These are phyloP conservation scores for Podospora australis DNA, from an alignment of 495 filamentous ascomycete genomes.

Conservation along the genomic window DNA sequence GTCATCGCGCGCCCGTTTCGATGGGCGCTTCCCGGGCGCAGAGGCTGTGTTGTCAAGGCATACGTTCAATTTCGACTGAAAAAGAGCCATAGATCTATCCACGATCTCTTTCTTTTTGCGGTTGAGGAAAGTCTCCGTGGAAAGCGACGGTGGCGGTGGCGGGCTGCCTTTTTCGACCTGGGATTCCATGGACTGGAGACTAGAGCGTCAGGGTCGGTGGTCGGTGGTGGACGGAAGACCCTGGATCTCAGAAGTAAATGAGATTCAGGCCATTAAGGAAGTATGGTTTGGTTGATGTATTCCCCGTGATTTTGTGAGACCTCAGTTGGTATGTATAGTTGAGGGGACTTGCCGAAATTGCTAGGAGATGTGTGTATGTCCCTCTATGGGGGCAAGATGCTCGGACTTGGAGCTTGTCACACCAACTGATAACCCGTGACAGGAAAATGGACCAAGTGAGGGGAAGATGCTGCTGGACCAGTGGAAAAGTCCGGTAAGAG, in stretches of 20 bases:
- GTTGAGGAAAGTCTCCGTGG: constrained; percentile 19
- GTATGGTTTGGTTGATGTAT: constrained; percentile 2
- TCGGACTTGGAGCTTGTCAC: neutral
- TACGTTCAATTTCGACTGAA: constrained; percentile 16
- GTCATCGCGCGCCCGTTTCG: constrained; percentile 2
- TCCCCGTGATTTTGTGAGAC: neutral
- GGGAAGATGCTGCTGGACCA: neutral
- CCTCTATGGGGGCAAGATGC: too few relatives aligned
- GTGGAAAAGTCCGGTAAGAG: neutral
- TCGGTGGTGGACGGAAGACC: constrained; percentile 18
- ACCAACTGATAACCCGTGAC: too few relatives aligned
- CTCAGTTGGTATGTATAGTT: neutral
- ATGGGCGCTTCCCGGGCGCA: constrained; percentile 4
- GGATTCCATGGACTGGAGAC: constrained; percentile 23
- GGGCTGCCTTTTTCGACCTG: constrained; percentile 17
- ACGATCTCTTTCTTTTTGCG: constrained; percentile 25
- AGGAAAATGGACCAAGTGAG: too few relatives aligned
- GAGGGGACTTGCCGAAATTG: too few relatives aligned
- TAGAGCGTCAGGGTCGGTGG: constrained; percentile 3
- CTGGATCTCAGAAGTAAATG: constrained; percentile 27
- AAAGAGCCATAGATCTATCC: constrained; percentile 26
- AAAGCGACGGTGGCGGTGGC: constrained; percentile 10
- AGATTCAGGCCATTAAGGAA: constrained; percentile 15
- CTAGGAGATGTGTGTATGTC: too few relatives aligned
- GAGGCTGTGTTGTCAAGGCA: constrained; percentile 19